phyloP scores from a whole-genome alignment of 352 stramenopile species.

The Phytopythium litorale region DNA sequence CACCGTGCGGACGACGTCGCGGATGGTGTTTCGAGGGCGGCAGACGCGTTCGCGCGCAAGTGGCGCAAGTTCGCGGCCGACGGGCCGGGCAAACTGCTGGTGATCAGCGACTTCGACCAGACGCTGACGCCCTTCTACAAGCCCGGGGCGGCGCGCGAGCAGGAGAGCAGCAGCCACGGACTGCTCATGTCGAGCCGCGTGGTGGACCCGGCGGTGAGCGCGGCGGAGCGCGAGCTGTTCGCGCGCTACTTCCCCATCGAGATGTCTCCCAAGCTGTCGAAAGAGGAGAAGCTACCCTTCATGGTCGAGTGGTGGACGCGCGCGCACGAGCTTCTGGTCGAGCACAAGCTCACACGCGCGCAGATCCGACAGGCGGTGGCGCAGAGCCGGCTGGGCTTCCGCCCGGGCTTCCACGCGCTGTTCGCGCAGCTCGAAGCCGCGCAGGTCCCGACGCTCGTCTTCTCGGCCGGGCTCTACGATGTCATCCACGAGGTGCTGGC shows the following conservation, averaged over 20 bases:
- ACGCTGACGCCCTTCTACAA: slow-evolving; percentile 60
- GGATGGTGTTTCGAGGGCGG: too few relatives aligned
- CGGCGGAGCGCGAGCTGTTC: slow-evolving; percentile 44
- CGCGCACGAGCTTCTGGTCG: slow-evolving; percentile 37
- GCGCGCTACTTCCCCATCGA: slow-evolving; percentile 65
- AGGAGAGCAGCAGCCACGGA: slow-evolving; percentile 22
- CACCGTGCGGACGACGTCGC: too few relatives aligned
- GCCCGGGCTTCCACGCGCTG: slow-evolving; percentile 41
- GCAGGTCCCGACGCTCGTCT: slow-evolving; percentile 57
- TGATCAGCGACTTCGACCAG: slow-evolving; percentile 78
- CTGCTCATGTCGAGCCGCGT: slow-evolving; percentile 22
- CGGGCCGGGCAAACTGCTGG: slow-evolving; percentile 52
- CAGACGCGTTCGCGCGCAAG: slow-evolving; percentile 68
- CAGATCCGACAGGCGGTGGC: slow-evolving; percentile 36
- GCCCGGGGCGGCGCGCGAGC: slow-evolving; percentile 4
- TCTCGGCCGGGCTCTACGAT: slow-evolving; percentile 54
- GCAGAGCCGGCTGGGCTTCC: slow-evolving; percentile 34
- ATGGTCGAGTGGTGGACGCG: slow-evolving; percentile 63
- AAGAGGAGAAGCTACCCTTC: slow-evolving; percentile 61
- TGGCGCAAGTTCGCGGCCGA: slow-evolving; percentile 66
- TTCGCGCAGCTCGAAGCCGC: slow-evolving; percentile 30
- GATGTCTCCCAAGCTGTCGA: slow-evolving; percentile 46
- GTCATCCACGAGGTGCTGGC: slow-evolving; percentile 48
- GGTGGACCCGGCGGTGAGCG: slow-evolving; percentile 20
- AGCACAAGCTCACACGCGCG: slow-evolving; percentile 39